A percentile compares a stretch with the other conserved stretches of the same genome.
These are phyloP conservation scores for Platanthera zijinensis DNA, from an alignment of 106 monocot species.

Conservation along the genomic window DNA sequence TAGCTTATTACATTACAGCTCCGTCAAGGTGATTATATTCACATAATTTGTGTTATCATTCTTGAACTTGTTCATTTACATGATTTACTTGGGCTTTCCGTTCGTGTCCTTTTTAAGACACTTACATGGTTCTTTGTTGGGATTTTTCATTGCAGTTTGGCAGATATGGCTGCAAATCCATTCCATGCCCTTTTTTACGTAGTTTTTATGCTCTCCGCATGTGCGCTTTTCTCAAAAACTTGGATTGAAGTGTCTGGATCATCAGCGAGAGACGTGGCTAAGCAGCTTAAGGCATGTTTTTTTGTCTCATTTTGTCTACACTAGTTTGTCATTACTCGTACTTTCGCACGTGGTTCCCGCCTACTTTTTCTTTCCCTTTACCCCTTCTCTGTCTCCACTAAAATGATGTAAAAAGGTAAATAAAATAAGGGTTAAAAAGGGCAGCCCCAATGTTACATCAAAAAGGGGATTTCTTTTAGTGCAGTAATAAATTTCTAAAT, in stretches of 20 bases:
- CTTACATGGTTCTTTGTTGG: not conserved
- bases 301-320: not conserved
- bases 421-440: no score
- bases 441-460: no score
- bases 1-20: constrained; percentile 45
- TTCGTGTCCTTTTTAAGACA: not conserved
- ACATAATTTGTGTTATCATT: not conserved
- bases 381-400: no score
- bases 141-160: constrained; percentile 20
- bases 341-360: no score
- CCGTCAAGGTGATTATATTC: constrained; percentile 31
- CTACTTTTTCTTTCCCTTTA: no score
- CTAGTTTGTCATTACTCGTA: no score
- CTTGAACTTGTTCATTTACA: not conserved
- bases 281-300: constrained; percentile 56
- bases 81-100: not conserved
- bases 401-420: no score
- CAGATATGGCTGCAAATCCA: constrained; percentile 49
- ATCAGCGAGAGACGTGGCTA: constrained; percentile 65
- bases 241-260: constrained; percentile 76
- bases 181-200: constrained; percentile 75
- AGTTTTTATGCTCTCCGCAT: constrained; percentile 59
- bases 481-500: no score
- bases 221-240: constrained; percentile 71
- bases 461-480: no score